Conservation (phyloP, 129 eudicot species). For the Arctium lappa region DNA sequence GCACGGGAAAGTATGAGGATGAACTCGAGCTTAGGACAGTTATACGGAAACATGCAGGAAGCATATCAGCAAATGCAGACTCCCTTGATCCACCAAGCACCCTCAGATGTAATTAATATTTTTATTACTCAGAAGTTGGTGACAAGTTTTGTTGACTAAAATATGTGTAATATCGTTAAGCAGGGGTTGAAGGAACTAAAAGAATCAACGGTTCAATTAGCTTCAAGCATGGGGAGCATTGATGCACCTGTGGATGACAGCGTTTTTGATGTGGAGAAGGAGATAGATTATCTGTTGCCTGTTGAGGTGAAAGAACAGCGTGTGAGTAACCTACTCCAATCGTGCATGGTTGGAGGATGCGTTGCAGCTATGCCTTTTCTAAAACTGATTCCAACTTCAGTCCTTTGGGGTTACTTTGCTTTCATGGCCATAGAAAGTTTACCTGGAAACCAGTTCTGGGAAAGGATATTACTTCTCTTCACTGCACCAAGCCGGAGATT, state of each 20-base stretch:
- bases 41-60: slow-evolving; percentile 96
- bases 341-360: slow-evolving; percentile 90
- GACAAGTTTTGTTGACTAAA: background rate
- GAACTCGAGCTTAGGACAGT: slow-evolving; percentile 80
- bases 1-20: slow-evolving; percentile 76
- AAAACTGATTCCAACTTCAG: slow-evolving; percentile 91
- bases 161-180: background rate
- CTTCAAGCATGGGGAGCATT: slow-evolving; percentile 81
- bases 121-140: background rate
- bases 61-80: slow-evolving; percentile 96
- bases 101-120: slow-evolving; percentile 47
- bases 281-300: slow-evolving; percentile 86
- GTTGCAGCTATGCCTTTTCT: slow-evolving; percentile 96
- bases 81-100: slow-evolving; percentile 78
- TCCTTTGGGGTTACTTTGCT: slow-evolving; percentile 98
- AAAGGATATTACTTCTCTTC: slow-evolving; percentile 76
- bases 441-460: slow-evolving; percentile 99
- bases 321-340: slow-evolving; percentile 75
- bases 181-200: slow-evolving; percentile 92
- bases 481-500: slow-evolving; percentile 95
- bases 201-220: slow-evolving; percentile 74
- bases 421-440: slow-evolving; percentile 98
- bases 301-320: slow-evolving; percentile 99
- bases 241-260: slow-evolving; percentile 90
- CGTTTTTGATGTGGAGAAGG: slow-evolving; percentile 89